Base-by-base conservation (phyloP, 73 alveolate genomes). In the Tetrahymena elliotti region DNA sequence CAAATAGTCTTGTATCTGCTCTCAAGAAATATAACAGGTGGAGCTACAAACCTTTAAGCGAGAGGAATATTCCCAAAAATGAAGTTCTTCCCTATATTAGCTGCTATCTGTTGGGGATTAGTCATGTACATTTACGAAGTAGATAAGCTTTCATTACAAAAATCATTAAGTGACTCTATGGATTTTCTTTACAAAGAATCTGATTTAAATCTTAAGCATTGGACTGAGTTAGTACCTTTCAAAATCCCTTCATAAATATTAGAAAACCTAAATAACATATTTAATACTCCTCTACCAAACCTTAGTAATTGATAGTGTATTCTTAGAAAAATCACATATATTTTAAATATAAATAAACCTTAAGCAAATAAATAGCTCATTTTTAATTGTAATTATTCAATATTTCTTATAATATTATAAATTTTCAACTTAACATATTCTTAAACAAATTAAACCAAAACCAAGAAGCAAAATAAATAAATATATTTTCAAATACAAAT, bases 101-200 rank as follows among this genome's bases (percentile, higher is more conserved):
- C 98, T 15, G 96, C 97, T 52, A 38, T 97, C 7, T 95, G 94
- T 35, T 98, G 99, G 98, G 98, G 98, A 22, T 83, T 97, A 34
- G 98, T 97, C 27, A 97, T 98, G 98, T 96, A 83, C 93, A 39
- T 98, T 24, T 98, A 97, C 82, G 99, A 97, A 88, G 97, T 94
- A 33, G 98, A 98, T 94, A 88, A 93, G 93, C 93, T 94, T 10
- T 96, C 94, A 24, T 96, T 98, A 35, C 95, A 98, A 93, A 94
- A 95, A 84, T 96, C 98, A 6, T 93, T 98, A 33, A 92, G 95
- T 34, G 93, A 97, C 92, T 93, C 97, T 84, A 97, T 98, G 98
- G 95, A 94, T 31, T 98, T 97, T 92, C 93, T 98, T 47, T 98
- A 98, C 93, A 95, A 97, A 37, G 98, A 97, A 24, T 83, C 97